Conservation (phyloP, 1,139 yeast species). For the Arxiozyma telluris region DNA sequence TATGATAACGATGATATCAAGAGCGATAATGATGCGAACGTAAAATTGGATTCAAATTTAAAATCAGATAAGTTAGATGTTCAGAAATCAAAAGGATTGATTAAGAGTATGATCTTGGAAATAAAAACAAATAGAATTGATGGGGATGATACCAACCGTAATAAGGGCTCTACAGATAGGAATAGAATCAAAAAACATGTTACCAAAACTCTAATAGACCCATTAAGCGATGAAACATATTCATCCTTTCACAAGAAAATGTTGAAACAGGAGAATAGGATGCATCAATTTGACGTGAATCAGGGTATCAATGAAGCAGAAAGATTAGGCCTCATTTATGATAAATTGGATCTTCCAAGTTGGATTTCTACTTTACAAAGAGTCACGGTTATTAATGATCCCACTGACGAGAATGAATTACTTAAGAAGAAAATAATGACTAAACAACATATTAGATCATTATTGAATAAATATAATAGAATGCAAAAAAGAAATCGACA, state of each 20-base stretch:
- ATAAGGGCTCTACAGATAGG: too few species aligned
- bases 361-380: constrained; percentile 48
- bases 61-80: background rate
- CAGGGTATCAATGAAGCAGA: constrained; percentile 39
- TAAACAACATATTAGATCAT: constrained; percentile 39
- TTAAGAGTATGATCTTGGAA: constrained; percentile 17
- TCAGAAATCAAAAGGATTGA: constrained; percentile 12
- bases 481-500: constrained; percentile 29
- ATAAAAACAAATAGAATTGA: constrained; percentile 8
- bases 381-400: constrained; percentile 47
- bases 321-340: constrained; percentile 20
- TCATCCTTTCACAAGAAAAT: constrained; percentile 48
- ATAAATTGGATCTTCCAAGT: constrained; percentile 40
- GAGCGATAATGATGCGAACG: too few species aligned
- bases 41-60: background rate
- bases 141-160: background rate
- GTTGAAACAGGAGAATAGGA: constrained; percentile 58
- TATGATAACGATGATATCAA: background rate
- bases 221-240: constrained; percentile 41
- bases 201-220: constrained; percentile 23
- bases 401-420: constrained; percentile 41
- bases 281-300: constrained; percentile 54
- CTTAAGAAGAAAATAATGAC: constrained; percentile 44
- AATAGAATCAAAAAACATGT: background rate
- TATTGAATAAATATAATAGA: constrained; percentile 41